Conservation (phyloP, 2,329 filamentous ascomycete species). For the Alternaria sp. region DNA sequence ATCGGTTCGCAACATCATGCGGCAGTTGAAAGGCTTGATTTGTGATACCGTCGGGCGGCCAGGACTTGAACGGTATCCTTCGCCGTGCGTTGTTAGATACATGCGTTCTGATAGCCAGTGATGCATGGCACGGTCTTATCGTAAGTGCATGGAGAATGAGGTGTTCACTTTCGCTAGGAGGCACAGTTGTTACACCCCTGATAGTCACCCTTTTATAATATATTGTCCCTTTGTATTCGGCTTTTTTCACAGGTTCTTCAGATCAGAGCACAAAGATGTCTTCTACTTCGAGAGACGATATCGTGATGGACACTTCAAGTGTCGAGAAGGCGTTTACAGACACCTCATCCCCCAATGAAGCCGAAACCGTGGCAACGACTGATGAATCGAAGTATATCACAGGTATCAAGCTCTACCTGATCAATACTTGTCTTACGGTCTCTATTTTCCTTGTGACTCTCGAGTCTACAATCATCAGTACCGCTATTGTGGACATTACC, state of each 20-base stretch:
- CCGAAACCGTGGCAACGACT: not conserved
- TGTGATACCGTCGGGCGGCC: not conserved
- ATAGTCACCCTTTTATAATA: not conserved
- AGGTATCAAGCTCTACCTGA: conserved; percentile 9
- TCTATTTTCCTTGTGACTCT: conserved; percentile 30
- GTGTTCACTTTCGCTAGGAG: not conserved
- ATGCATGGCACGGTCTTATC: not conserved
- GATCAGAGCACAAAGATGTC: not conserved
- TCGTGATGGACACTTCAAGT: not conserved
- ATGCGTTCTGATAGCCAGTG: not conserved
- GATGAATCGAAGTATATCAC: conserved; percentile 7
- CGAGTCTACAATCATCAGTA: conserved; percentile 49
- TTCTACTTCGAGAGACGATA: not conserved
- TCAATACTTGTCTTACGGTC: conserved; percentile 5
- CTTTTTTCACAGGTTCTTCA: not conserved
- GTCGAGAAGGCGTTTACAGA: not conserved
- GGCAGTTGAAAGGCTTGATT: not conserved
- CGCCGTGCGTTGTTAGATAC: not conserved
- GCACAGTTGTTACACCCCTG: not conserved
- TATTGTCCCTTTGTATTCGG: not conserved
- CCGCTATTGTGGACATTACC: conserved; percentile 47
- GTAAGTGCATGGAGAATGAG: not conserved
- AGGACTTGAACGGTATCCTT: not conserved
- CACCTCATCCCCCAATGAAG: not conserved
- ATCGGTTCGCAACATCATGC: not conserved